phyloP scores from a whole-genome alignment of 495 filamentous ascomycete genomes.

The Penicillium macrosclerotiorum region DNA sequence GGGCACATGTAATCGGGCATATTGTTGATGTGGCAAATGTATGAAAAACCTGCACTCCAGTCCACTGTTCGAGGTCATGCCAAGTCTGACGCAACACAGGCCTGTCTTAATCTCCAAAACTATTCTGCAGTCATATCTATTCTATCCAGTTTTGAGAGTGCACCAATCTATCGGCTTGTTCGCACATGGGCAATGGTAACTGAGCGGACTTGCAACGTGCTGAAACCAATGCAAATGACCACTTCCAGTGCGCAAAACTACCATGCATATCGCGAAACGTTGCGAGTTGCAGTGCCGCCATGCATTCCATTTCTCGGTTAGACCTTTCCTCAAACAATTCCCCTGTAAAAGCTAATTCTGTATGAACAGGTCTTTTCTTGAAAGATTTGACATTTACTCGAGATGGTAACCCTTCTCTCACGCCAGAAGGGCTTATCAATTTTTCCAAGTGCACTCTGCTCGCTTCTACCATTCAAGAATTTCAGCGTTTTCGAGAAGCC shows the following conservation, averaged over 20 bases:
- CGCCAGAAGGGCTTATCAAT: conserved; percentile 86
- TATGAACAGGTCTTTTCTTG: conserved; percentile 71
- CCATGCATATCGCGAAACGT: conserved; percentile 76
- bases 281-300: conserved; percentile 80
- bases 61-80: background rate
- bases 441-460: conserved; percentile 91
- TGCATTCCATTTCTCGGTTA: conserved; percentile 95
- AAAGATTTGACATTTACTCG: conserved; percentile 96
- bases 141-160: conserved; percentile 82
- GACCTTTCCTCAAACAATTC: conserved; percentile 10
- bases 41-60: conserved; percentile 1
- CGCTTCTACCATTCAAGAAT: conserved; percentile 88
- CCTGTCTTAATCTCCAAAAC: conserved; percentile 84
- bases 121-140: conserved; percentile 93
- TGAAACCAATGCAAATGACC: conserved; percentile 78
- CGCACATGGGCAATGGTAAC: conserved; percentile 87
- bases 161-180: conserved; percentile 83
- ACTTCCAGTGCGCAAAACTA: conserved; percentile 96
- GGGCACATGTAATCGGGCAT: conserved; percentile 91
- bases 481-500: conserved; percentile 87
- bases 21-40: conserved; percentile 89
- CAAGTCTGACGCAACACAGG: conserved; percentile 43
- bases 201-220: conserved; percentile 60
- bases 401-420: conserved; percentile 88
- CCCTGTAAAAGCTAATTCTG: background rate